Conservation (phyloP, 2,329 filamentous ascomycete genomes). For the Scedosporium minutisporum region DNA sequence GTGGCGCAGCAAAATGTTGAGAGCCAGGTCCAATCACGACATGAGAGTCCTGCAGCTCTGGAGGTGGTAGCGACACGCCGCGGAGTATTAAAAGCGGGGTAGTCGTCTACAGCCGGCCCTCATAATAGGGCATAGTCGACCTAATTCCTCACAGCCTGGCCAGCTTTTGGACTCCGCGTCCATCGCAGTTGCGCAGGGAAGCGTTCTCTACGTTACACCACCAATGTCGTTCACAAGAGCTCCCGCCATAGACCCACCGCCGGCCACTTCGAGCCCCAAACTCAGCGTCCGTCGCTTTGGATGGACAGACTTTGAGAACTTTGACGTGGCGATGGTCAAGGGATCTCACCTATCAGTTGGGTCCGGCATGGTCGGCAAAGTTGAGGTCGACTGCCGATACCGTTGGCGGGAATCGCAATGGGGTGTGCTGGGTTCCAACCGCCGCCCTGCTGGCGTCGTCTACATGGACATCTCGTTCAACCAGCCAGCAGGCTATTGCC, state of each 20-base stretch:
- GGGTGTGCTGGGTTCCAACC: slow-evolving; percentile 9
- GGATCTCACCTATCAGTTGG: slow-evolving; percentile 12
- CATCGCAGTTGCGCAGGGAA: neutral
- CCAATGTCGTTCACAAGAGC: neutral
- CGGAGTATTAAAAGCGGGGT: too few species aligned
- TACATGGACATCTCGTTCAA: slow-evolving; percentile 14
- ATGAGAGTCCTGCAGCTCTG: too few species aligned
- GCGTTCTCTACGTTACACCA: neutral
- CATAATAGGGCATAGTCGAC: too few species aligned
- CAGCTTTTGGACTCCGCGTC: neutral
- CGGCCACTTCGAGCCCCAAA: too few species aligned
- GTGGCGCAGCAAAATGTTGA: too few species aligned
- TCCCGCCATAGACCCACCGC: slow-evolving; percentile 1
- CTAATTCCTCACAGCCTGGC: too few species aligned
- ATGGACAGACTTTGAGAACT: slow-evolving; percentile 12
- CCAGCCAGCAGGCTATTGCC: slow-evolving; percentile 11
- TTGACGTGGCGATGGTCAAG: slow-evolving; percentile 8
- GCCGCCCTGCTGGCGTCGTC: slow-evolving; percentile 11
- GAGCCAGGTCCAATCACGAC: too few species aligned
- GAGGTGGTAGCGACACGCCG: too few species aligned
- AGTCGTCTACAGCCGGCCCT: too few species aligned
- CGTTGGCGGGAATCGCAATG: slow-evolving; percentile 12
- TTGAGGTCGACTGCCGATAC: slow-evolving; percentile 14
- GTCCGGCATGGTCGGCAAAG: slow-evolving; percentile 10
- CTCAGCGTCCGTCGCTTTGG: slow-evolving; percentile 11